Percentiles rank a stretch among this genome's conserved stretches.
These are phyloP conservation scores for Alternaria incomplexa DNA, from an alignment of 2,329 filamentous ascomycete species.

Conservation along the genomic window DNA sequence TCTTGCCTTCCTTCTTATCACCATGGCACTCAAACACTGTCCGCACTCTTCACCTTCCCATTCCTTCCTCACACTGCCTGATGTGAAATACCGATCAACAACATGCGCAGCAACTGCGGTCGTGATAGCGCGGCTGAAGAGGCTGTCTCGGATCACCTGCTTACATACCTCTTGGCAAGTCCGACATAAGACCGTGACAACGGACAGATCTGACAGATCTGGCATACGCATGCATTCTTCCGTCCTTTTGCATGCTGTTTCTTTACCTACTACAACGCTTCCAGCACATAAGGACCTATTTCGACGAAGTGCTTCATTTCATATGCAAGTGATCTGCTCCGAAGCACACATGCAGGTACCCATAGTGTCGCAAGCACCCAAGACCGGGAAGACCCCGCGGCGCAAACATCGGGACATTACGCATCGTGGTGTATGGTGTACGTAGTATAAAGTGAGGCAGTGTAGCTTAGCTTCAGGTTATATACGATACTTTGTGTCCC, in stretches of 20 bases:
- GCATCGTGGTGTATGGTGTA: not conserved
- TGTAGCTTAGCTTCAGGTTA: not conserved
- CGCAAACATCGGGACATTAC: not conserved
- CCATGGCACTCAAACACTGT: not conserved
- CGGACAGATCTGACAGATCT: not conserved
- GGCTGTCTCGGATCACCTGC: not conserved
- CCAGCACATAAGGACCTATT: not conserved
- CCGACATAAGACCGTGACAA: not conserved
- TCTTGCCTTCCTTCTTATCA: not conserved
- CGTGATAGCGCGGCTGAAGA: not conserved
- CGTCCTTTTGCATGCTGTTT: not conserved
- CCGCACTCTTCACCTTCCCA: not conserved
- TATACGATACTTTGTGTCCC: no score
- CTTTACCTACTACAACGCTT: not conserved
- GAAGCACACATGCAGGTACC: not conserved
- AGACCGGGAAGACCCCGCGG: not conserved
- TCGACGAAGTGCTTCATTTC: not conserved
- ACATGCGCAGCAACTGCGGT: not conserved
- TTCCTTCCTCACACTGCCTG: not conserved
- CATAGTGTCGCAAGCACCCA: not conserved
- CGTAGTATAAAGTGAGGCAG: not conserved
- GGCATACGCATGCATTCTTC: not conserved
- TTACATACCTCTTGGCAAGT: not conserved
- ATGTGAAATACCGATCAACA: not conserved
- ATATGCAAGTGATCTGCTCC: not conserved